Base-by-base conservation (phyloP, 805 yeast species). In the Wickerhamomyces chaumierensis region DNA sequence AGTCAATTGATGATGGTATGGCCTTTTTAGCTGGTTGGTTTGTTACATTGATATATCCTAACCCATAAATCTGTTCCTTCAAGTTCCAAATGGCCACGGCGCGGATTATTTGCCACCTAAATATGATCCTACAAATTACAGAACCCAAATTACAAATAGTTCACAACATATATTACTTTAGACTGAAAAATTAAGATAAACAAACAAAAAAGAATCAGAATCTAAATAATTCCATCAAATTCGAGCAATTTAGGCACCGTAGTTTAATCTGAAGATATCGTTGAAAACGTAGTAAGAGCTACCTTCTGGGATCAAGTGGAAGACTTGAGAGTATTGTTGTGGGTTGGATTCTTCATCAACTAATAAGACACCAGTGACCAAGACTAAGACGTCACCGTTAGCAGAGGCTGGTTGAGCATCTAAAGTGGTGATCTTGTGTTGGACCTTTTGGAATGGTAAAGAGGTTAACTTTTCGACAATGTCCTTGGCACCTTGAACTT, bases 391-490 rank as follows among this genome's bases (percentile, higher is more conserved):
- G 58, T 90, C 96, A 45, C 92, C 90, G 52, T 69, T 75, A 42
- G 94, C 85, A 41, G 95, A 81, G 31, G 94, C 95, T 36, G 98
- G 98, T 67, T 92, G 98, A 35, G 97, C 97, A 56, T 92, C 97
- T 57, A 92, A 73, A 34, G 97, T 90, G 39, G 94, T 79, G 57
- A 92, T 81, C 67, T 94, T 75, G 69, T 92, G 99, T 37, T 75
- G 81, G 41, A 92, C 96, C 65, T 87, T 87, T 60, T 74, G 81
- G 72, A 92, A 92, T 38, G 96, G 96, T 53, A 92, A 73, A 31
- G 87, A 74, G 42, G 76, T 78, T 49, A 92, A 75, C 62, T 92
- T 90, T 68, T 92, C 97, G 46, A 92, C 87, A 56, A 92, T 92
- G 53, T 70, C 81, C 67, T 81, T 79, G 42, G 94, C 84, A 50